These are phyloP conservation scores for Saccharomycopsis hybrid DNA, from an alignment of 1,139 yeast species.

Conservation along the genomic window DNA sequence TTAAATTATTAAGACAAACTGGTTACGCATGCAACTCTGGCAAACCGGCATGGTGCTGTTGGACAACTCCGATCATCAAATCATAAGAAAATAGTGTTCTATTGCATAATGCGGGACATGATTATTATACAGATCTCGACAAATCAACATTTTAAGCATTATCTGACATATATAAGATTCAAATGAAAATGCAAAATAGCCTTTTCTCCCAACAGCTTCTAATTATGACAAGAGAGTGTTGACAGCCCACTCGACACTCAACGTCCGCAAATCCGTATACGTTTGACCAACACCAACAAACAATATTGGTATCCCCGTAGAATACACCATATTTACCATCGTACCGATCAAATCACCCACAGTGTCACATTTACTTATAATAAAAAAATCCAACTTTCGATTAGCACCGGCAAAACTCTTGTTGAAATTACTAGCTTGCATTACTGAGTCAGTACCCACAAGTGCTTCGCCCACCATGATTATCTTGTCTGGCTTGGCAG, in stretches of 20 bases:
- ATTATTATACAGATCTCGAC: no score
- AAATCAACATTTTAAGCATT: no score
- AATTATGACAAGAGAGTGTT: conserved; percentile 54
- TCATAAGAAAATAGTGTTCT: no score
- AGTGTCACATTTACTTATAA: conserved; percentile 92
- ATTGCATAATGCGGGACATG: no score
- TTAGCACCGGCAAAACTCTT: conserved; percentile 77
- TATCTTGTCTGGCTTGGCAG: conserved; percentile 92
- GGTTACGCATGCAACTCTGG: no score
- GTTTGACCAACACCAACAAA: conserved; percentile 98
- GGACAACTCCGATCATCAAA: no score
- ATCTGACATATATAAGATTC: no score
- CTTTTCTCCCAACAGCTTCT: no score
- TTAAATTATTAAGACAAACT: no score
- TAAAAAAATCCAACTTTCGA: conserved; percentile 80
- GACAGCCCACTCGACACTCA: conserved; percentile 91
- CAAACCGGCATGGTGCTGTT: no score
- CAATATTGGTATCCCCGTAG: conserved; percentile 90
- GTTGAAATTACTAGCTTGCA: conserved; percentile 90
- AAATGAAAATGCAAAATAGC: no score
- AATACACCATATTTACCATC: conserved; percentile 96
- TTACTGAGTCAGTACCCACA: conserved; percentile 95
- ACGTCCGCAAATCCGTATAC: conserved; percentile 88
- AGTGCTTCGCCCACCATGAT: conserved; percentile 98
- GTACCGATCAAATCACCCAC: conserved; percentile 96